Base-by-base conservation (phyloP, 495 filamentous ascomycete species). In the Copromyces sp. region DNA sequence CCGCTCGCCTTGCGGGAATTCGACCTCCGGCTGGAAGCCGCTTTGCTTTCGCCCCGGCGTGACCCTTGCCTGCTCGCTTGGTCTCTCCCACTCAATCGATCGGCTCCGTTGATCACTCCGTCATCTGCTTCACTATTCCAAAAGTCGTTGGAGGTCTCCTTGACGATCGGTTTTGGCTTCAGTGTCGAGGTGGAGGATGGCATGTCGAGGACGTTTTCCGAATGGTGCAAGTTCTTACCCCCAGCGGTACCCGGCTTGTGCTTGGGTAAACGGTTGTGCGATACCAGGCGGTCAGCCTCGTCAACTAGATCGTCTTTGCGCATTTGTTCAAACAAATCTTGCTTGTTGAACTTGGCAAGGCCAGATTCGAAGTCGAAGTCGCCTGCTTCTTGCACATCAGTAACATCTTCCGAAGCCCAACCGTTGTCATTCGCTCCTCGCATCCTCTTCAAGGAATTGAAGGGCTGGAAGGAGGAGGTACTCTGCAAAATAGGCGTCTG, bases 341-440 rank as follows among this genome's bases (percentile, higher is more conserved):
- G 87, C 83, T 99, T 99, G 81, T 99, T 94, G 74, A 99, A 99
- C 75, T 95, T 95, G 20, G 92, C 93, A 14, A 97, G 84, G 74
- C 93, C 93, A 32, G 88, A 90, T 74, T 91, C 88, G 75, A 98
- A 98, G 81, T 98, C 94, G 74, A 98, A 98, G 73, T 98, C 95
- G 2, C 91, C 92, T 82, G 93, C 86, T 77, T 95, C 95, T 81
- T 97, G 95, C n/a, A 97, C 94, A 81, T 99, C 95, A 3, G 94
- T 97, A 35, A 94, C 94, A 81, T 98, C 94, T 79, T 97, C 95
- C 0, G 95, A 98, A 45, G 93, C 94, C 95, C 95, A 99, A 14
- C 94, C 95, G 82, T 92, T 97, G 24, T 92, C 87, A 74, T 91
- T 86, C 32, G 87, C 87, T 24, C 80, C 81, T 44, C 84, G 83